Base-by-base conservation (phyloP, 495 filamentous ascomycete genomes). In the Daldinia loculata region DNA sequence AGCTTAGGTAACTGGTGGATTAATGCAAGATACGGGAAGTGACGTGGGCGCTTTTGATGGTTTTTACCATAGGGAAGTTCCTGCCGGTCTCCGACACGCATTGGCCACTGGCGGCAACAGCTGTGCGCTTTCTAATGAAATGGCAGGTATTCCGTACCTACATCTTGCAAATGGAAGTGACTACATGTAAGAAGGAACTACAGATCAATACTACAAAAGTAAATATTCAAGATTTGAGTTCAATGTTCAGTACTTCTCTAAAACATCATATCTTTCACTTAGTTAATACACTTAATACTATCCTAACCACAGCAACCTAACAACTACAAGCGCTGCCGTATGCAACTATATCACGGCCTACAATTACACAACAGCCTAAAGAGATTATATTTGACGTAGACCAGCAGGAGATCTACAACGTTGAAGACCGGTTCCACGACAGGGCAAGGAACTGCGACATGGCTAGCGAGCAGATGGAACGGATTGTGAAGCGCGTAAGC, bases 1-100 rank as follows among this genome's bases (percentile, higher is more conserved):
- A 24, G 43, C 43, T 48, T 19, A 48, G 43, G 9, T 48, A 48
- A 48, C 43, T 48, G 43, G 43, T 48, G 43, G 43, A 48, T 48
- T 48, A 48, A 48, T 48, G 17, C 3, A 8, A 22, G 19, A 48
- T 41, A 48, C 17, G 43, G 43, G 43, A 48, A 45, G 41, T 45
- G 6, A 9, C 41, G 41, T 45, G 8, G 30, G 30, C 7, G 2
- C n/a, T n/a, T 22, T 19, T 7, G 7, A 45, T 9, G n/a, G n/a
- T 45, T n/a, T 39, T 19, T 43, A 45, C 0, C n/a, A 3, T 45
- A 22, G 8, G 41, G 8, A 45, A 24, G 9, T 24, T 48, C 43
- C 19, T 48, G 9, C 9, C 19, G 22, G 9, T 48, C 22, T 9
- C 43, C 15, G 43, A 11, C 3, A 48, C 0, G 43, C 43, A 45